Percentiles rank a stretch among this genome's conserved stretches.
These are phyloP conservation scores for Zangia roseola DNA, from an alignment of 768 basidiomycete species.

Conservation along the genomic window DNA sequence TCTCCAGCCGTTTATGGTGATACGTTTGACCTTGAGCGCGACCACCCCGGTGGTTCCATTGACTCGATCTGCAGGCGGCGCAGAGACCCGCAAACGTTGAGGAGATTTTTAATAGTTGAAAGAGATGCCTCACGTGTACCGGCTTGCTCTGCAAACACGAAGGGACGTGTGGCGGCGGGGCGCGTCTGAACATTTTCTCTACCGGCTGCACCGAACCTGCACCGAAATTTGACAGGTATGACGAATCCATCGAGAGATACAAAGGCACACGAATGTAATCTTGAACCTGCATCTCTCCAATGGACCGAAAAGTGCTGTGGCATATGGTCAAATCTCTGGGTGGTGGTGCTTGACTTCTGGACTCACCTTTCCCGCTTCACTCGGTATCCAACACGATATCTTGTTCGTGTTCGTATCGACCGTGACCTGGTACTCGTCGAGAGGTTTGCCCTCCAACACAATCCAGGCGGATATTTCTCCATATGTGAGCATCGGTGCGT, in stretches of 20 bases:
- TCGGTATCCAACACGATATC: slow-evolving; percentile 69
- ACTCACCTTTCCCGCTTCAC: slow-evolving; percentile 54
- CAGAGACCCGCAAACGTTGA: not conserved
- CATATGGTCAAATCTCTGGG: slow-evolving; percentile 5
- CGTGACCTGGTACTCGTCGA: slow-evolving; percentile 58
- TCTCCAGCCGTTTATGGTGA: slow-evolving; percentile 31
- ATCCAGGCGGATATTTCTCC: slow-evolving; percentile 74
- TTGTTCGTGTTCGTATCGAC: slow-evolving; percentile 43
- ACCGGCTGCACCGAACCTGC: slow-evolving; percentile 53
- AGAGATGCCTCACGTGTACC: slow-evolving; percentile 35
- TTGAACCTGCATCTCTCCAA: slow-evolving; percentile 62
- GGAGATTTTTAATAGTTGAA: not conserved
- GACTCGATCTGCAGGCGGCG: slow-evolving; percentile 21
- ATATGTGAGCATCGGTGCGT: slow-evolving; percentile 46
- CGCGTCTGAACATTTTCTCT: slow-evolving; percentile 55
- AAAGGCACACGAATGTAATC: slow-evolving; percentile 54
- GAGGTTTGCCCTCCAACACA: slow-evolving; percentile 43
- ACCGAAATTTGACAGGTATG: slow-evolving; percentile 62
- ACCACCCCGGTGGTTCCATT: slow-evolving; percentile 50
- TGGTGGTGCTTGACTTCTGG: not conserved
- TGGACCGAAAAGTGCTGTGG: slow-evolving; percentile 56
- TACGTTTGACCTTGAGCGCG: slow-evolving; percentile 44
- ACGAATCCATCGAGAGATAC: slow-evolving; percentile 64
- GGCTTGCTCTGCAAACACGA: slow-evolving; percentile 49
- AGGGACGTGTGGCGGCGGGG: slow-evolving; percentile 52